Evolutionary conservation across 1,284 basidiomycete species (phyloP).

Genomic region (Thelephora terrestris): DNA sequence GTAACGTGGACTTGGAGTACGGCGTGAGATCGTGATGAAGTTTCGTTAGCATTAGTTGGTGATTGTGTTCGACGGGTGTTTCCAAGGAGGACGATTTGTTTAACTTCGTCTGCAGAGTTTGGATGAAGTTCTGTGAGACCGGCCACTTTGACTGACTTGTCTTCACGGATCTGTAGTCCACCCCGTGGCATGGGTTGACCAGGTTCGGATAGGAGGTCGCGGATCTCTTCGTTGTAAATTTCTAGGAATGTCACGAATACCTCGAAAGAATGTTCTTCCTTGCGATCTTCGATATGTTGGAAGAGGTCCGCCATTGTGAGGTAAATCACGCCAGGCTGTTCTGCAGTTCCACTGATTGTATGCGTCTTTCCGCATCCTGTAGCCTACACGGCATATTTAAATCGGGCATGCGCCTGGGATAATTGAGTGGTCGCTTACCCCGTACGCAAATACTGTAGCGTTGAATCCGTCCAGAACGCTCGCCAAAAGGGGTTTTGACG

Average conservation of each 20-base stretch:
- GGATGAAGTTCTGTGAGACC: conserved; percentile 77
- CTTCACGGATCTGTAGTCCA: conserved; percentile 87
- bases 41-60: conserved; percentile 89
- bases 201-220: conserved; percentile 81
- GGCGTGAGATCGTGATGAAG: conserved; percentile 91
- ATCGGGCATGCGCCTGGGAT: conserved; percentile 3
- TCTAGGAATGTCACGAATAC: conserved; percentile 91
- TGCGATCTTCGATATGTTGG: conserved; percentile 75
- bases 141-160: conserved; percentile 84
- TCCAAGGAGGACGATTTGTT: conserved; percentile 81
- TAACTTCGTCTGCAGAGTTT: conserved; percentile 80
- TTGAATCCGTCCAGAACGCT: conserved; percentile 91
- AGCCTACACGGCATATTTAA: conserved; percentile 44
- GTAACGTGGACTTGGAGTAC: conserved; percentile 91
- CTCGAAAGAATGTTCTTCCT: conserved; percentile 73
- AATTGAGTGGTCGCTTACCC: conserved; percentile 53
- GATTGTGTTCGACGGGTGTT: conserved; percentile 85
- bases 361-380: conserved; percentile 98
- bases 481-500: conserved; percentile 73
- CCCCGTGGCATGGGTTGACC: conserved; percentile 59
- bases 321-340: conserved; percentile 88
- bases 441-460: conserved; percentile 94
- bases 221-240: conserved; percentile 97
- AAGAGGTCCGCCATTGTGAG: conserved; percentile 96
- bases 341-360: conserved; percentile 86